phyloP scores from a whole-genome alignment of 148 eudicot genomes.

The Persicaria maculosa region DNA sequence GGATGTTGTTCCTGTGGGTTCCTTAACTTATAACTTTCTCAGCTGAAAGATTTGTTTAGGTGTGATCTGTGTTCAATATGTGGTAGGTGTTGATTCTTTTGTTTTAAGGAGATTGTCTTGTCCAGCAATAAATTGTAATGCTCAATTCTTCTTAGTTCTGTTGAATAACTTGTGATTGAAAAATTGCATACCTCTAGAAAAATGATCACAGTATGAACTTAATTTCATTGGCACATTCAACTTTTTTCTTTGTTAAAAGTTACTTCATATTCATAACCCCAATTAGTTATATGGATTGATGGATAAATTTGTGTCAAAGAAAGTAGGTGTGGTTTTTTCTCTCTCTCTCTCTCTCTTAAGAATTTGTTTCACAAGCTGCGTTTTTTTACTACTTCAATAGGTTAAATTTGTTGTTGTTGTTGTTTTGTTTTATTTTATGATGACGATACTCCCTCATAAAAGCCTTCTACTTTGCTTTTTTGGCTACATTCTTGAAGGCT shows the following conservation, averaged over 20 bases:
- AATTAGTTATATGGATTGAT: background rate
- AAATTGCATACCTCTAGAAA: background rate
- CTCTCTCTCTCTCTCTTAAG: background rate
- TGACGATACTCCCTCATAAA: constrained; percentile 53
- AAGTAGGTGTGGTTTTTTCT: background rate
- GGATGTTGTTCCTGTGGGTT: background rate
- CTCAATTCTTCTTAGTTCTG: background rate
- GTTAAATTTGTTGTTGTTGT: background rate
- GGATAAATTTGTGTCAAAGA: background rate
- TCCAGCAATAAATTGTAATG: background rate
- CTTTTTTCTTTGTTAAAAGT: background rate
- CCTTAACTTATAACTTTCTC: background rate
- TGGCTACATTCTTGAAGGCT: constrained; percentile 40
- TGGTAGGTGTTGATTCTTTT: no score
- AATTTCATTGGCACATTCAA: background rate
- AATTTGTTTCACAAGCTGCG: background rate
- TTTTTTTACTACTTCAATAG: background rate
- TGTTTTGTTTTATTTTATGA: background rate
- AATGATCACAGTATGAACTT: background rate
- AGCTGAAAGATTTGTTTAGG: background rate
- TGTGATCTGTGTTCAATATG: no score
- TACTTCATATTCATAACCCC: background rate
- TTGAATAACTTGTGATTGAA: background rate
- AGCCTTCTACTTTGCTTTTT: constrained; percentile 50
- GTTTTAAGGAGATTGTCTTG: background rate